Evolutionary conservation across 345 rosid genomes (phyloP), one percentile per base, ranked within the genome.

Genomic region (Citrus maxima): DNA sequence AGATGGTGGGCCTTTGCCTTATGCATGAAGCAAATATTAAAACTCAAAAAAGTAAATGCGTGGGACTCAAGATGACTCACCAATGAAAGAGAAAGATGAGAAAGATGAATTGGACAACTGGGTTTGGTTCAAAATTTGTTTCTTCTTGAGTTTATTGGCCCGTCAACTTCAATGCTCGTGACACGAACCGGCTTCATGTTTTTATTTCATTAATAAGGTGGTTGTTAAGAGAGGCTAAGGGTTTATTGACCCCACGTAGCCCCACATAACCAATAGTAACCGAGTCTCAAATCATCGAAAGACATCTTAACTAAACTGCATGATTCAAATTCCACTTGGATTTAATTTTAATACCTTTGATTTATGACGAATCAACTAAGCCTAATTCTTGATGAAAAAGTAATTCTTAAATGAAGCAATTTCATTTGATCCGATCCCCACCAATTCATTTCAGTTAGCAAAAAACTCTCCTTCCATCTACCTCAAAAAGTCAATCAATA

Each of bases 221-320:
- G 79, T 66, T 54, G 79, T n/a, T 32, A 18, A 54, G 49, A 67
- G 73, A 54, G 4, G 65, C 67, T 55, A 51, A 35, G 79, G 55
- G 8, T 76, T 54, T 46, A 34, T 14, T n/a, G 63, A 76, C 73
- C 72, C 72, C 34, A 38, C 42, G 42, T 38, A 8, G 7, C 2
- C 46, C 46, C 13, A 76, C 51, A 25, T 42, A 37, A 76, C 64
- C 55, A 72, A 35, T 8, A 7, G 12, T 21, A 5, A 67, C 19
- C 56, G 9, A 3, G 38, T n/a, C 34, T 76, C 2, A 3, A 13
- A 30, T 51, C 42, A 38, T 32, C 63, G 34, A 6, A 51, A 32
- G 71, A 65, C 78, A 64, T 37, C 60, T 76, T 32, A 76, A 34
- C 65, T 16, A 22, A 13, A 75, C 13, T 42, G 18, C 38, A 25